Base-by-base conservation (phyloP, 768 basidiomycete species). In the Gymnopilus dilepis region DNA sequence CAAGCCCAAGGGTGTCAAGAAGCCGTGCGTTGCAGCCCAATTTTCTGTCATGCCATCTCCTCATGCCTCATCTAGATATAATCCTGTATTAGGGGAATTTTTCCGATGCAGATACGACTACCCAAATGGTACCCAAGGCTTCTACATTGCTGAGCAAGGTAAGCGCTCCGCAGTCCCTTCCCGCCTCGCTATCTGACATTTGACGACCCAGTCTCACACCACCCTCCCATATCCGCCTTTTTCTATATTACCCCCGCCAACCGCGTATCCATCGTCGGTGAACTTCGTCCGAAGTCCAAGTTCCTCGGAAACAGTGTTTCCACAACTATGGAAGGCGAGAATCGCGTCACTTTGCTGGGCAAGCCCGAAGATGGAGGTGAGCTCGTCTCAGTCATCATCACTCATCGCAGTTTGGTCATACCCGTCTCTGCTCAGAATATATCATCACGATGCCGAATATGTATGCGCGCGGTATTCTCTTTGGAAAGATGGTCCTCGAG, bases 1-100 rank as follows among this genome's bases (percentile, higher is more conserved):
- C 79, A 98, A 98, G 77, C 96, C 97, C 66, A 96, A 92, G 78
- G 97, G 95, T 56, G 97, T 99, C 62, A 99, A 99, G 90, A 99
- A 99, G 78, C 97, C 97, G 87, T 95, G 70, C 77, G 91, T 80
- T 37, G n/a, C n/a, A n/a, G n/a, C 62, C 48, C 56, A 52, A 22
- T 56, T 31, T 60, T 31, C 41, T 43, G 34, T 58, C n/a, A 50
- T 53, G 56, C 43, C 42, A 40, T 52, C 45, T 54, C 31, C 33
- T 55, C 50, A 58, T 56, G 15, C 43, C 56, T 28, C 50, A 24
- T 56, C 51, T 72, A 94, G 94, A 64, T 99, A 99, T 76, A 99
- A 99, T 75, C 97, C 97, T 41, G 85, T 97, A 17, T 87, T 99
- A 9, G 97, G 97, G 55, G 97, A 99, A 74, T 96, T 98, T 80